These are phyloP conservation scores for Colletotrichum sp. DNA, from an alignment of 2,329 filamentous ascomycete genomes.

Conservation along the genomic window DNA sequence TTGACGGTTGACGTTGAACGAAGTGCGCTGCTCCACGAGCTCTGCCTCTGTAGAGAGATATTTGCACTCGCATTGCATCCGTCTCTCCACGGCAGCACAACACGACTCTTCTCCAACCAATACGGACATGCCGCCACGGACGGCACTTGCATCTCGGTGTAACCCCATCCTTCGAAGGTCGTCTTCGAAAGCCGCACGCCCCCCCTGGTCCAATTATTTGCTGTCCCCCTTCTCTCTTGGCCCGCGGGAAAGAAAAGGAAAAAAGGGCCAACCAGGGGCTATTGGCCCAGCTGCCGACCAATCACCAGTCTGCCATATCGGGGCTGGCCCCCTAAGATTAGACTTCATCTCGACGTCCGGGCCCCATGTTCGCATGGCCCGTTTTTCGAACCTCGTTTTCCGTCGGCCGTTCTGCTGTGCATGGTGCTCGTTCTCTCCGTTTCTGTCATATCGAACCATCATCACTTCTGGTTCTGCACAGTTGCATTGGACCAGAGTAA, in stretches of 20 bases:
- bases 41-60: background rate
- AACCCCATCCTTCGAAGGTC: background rate
- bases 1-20: background rate
- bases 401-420: background rate
- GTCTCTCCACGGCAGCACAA: background rate
- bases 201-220: background rate
- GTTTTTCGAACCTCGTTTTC: conserved; percentile 9
- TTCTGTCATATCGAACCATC: background rate
- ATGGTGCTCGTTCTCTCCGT: background rate
- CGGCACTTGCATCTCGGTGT: conserved; percentile 15
- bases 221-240: background rate
- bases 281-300: background rate
- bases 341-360: conserved; percentile 20
- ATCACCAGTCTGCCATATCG: background rate
- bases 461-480: background rate
- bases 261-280: background rate
- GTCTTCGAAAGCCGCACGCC: background rate
- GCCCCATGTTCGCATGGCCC: conserved; percentile 6
- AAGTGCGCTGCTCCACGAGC: background rate
- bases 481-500: background rate
- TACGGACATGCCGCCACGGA: background rate
- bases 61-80: background rate
- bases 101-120: background rate
- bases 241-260: background rate
- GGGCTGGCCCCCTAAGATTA: conserved; percentile 3